A percentile compares a stretch with the other conserved stretches of the same genome.
Conservation (phyloP, 306 rosid species). For the Pyrus bretschneideri region DNA sequence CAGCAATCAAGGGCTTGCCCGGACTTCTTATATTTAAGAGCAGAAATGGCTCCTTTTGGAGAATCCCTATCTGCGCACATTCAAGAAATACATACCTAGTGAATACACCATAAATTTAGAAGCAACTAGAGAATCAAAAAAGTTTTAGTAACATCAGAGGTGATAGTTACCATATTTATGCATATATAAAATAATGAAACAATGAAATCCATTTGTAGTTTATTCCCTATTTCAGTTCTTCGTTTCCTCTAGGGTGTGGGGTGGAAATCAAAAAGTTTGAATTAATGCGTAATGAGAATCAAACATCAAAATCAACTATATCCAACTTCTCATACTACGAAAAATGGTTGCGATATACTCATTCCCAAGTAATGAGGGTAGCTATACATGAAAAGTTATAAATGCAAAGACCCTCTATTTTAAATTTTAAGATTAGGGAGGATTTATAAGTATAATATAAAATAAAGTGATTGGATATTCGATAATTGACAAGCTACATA, state of each 20-base stretch:
- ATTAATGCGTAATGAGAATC: neutral
- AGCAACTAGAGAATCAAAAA: slow-evolving; percentile 6
- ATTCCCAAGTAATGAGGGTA: neutral
- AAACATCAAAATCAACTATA: neutral
- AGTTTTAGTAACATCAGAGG: neutral
- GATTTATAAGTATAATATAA: neutral
- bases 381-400: neutral
- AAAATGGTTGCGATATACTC: neutral
- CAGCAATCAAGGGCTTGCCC: slow-evolving; percentile 29
- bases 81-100: slow-evolving; percentile 1
- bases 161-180: neutral
- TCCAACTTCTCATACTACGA: neutral
- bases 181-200: neutral
- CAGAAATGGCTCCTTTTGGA: slow-evolving; percentile 23
- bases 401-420: neutral
- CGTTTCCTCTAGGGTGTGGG: neutral
- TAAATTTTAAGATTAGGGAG: neutral
- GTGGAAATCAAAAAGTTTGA: neutral
- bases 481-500: neutral
- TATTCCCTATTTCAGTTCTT: neutral
- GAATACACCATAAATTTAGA: slow-evolving; percentile 6
- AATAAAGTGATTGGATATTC: neutral
- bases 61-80: slow-evolving; percentile 36
- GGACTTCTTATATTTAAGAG: slow-evolving; percentile 19
- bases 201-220: neutral